phyloP scores from a whole-genome alignment of 1,139 yeast species.

The Yamadazyma songkhlaensis region DNA sequence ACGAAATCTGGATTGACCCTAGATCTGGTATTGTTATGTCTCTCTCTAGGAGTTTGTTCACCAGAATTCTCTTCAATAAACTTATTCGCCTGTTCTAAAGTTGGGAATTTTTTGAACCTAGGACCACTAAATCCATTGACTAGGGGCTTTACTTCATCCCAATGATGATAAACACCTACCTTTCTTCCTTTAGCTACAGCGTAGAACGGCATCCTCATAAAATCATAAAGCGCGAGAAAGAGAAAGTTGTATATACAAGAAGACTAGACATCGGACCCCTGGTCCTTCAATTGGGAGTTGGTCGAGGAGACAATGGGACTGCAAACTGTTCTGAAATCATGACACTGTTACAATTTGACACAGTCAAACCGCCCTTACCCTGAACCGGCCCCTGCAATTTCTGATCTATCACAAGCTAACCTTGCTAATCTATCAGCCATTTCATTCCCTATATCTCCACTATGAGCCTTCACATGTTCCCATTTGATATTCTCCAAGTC shows the following conservation, averaged over 20 bases:
- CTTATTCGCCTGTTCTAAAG: slow-evolving; percentile 35
- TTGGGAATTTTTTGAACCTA: slow-evolving; percentile 49
- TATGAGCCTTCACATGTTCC: slow-evolving; percentile 71
- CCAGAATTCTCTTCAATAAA: not conserved
- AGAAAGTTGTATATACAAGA: no score
- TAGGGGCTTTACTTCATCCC: slow-evolving; percentile 47
- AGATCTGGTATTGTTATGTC: not conserved
- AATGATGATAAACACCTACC: slow-evolving; percentile 50
- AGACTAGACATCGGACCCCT: no score
- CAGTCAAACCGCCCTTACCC: no score
- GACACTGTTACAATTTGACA: no score
- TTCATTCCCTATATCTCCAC: slow-evolving; percentile 68
- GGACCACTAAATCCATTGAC: slow-evolving; percentile 56
- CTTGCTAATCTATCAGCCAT: slow-evolving; percentile 76
- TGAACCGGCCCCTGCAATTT: no score
- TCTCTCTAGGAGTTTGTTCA: not conserved
- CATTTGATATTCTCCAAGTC: slow-evolving; percentile 27
- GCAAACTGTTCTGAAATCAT: no score
- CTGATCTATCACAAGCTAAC: slow-evolving; percentile 44
- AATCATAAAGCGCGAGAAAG: not conserved
- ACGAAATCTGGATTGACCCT: not conserved
- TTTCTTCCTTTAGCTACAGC: slow-evolving; percentile 62
- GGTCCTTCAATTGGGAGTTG: no score
- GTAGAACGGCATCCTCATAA: slow-evolving; percentile 26
- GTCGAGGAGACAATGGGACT: no score